Evolutionary conservation across 1,284 basidiomycete genomes (phyloP).

Genomic region (Leccinum subrobustum): DNA sequence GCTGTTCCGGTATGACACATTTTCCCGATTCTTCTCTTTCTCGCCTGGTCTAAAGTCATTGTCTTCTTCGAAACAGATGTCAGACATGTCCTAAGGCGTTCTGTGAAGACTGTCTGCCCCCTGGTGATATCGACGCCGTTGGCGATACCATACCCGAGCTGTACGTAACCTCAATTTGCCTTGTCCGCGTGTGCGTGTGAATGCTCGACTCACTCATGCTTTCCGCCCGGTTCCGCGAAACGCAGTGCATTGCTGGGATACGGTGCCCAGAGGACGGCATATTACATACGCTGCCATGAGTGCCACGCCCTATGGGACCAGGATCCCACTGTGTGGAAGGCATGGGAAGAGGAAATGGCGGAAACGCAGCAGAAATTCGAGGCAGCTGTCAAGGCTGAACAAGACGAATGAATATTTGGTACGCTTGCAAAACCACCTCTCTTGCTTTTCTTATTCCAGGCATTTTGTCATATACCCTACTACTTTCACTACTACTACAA

Average conservation of each 20-base stretch:
- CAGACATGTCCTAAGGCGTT: slow-evolving; percentile 57
- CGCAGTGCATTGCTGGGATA: slow-evolving; percentile 42
- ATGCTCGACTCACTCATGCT: background rate
- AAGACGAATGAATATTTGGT: background rate
- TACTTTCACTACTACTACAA: background rate
- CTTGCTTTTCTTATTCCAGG: background rate
- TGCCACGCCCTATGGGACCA: slow-evolving; percentile 38
- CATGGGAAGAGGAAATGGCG: slow-evolving; percentile 40
- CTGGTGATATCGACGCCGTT: slow-evolving; percentile 47
- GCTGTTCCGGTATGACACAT: slow-evolving; percentile 43
- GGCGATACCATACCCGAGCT: slow-evolving; percentile 58
- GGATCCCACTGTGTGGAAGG: slow-evolving; percentile 33
- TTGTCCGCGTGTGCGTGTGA: background rate
- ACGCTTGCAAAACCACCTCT: background rate
- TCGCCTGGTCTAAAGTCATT: background rate
- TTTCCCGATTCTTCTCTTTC: background rate
- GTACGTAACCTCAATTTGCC: slow-evolving; percentile 35
- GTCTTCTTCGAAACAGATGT: slow-evolving; percentile 40
- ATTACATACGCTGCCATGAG: slow-evolving; percentile 49
- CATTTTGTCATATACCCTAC: background rate
- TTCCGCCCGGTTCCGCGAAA: background rate
- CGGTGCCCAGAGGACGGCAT: slow-evolving; percentile 36
- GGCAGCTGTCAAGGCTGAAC: slow-evolving; percentile 1
- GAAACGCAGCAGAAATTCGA: slow-evolving; percentile 36
- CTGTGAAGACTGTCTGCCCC: slow-evolving; percentile 59